Conservation (phyloP, 768 basidiomycete genomes). For the Coprinopsis cinerea region DNA sequence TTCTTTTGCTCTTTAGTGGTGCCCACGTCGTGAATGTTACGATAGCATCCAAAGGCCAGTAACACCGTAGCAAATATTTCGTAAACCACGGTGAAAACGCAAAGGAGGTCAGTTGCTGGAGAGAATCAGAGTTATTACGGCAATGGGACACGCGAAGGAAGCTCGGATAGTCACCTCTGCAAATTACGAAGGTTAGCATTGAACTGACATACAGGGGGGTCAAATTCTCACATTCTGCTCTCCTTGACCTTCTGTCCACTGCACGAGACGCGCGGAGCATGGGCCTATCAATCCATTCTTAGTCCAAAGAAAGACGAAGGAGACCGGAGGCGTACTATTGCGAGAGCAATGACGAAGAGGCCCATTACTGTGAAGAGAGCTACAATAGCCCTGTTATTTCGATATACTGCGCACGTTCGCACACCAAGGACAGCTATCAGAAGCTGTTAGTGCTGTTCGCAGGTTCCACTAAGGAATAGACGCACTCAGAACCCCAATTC, state of each 20-base stretch:
- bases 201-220: not conserved
- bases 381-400: not conserved
- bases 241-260: not conserved
- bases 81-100: conserved; percentile 7
- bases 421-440: conserved; percentile 5
- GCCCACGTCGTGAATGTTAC: not conserved
- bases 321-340: not conserved
- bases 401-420: conserved; percentile 6
- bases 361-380: conserved; percentile 2
- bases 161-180: not conserved
- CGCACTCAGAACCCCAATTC: conserved; percentile 9
- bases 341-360: conserved; percentile 1
- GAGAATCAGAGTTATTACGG: not conserved
- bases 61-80: conserved; percentile 3
- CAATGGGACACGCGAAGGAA: not conserved
- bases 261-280: conserved; percentile 8
- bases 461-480: too few species aligned
- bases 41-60: conserved; percentile 3
- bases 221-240: conserved; percentile 3
- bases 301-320: too few species aligned
- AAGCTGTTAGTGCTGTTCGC: not conserved
- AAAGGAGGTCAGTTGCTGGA: conserved; percentile 4
- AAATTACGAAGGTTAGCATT: not conserved
- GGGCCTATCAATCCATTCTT: too few species aligned
- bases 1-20: not conserved